Conservation (phyloP, 352 stramenopile species). For the Aphanomyces euteiches region DNA sequence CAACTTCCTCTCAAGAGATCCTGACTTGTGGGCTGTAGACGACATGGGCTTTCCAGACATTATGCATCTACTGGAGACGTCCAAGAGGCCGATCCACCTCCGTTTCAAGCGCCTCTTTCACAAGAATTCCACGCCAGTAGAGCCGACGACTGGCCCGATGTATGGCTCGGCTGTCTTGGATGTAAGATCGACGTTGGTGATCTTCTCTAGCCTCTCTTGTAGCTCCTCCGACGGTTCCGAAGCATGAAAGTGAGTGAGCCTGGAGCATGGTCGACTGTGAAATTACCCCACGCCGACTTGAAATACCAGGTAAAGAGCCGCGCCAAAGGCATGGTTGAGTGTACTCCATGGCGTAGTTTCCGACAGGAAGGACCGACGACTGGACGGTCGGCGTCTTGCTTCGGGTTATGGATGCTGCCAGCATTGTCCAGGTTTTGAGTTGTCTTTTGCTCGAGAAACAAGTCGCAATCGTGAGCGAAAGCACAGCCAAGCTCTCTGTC, state of each 20-base stretch:
- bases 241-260: constrained; percentile 64
- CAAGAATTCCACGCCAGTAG: constrained; percentile 1
- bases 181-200: background rate
- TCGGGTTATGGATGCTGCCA: constrained; percentile 50
- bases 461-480: constrained; percentile 72
- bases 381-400: constrained; percentile 70
- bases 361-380: constrained; percentile 60
- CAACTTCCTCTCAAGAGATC: background rate
- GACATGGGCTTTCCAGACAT: constrained; percentile 60
- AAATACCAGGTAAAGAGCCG: constrained; percentile 58
- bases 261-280: constrained; percentile 54
- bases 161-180: constrained; percentile 25
- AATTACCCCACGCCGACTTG: constrained; percentile 55
- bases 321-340: background rate
- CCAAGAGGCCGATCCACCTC: constrained; percentile 59
- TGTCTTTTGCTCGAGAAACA: constrained; percentile 77
- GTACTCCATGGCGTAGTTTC: constrained; percentile 38
- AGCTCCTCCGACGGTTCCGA: constrained; percentile 67
- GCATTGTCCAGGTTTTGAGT: constrained; percentile 64
- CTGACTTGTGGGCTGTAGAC: constrained; percentile 31
- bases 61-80: constrained; percentile 48
- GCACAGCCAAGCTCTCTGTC: constrained; percentile 57
- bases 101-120: constrained; percentile 45
- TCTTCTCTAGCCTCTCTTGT: constrained; percentile 7
- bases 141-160: background rate